Evolutionary conservation across 495 filamentous ascomycete species (phyloP), one percentile per base, ranked within the genome.

Genomic region (Penicillium paxilli): DNA sequence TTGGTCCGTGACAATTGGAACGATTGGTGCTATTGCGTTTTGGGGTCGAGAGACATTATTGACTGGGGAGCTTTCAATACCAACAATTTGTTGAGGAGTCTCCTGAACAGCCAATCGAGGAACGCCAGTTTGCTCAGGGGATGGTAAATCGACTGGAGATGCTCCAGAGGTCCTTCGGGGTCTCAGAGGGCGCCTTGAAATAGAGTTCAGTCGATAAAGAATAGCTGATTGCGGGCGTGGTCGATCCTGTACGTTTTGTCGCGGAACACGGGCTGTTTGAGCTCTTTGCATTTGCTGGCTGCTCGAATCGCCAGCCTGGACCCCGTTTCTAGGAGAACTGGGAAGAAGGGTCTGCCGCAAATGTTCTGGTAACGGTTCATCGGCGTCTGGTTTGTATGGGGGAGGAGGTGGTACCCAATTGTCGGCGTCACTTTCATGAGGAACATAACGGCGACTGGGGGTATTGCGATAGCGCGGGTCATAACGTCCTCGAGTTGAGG

Each of bases 351-450:
- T 62, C 33, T 66, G 57, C 30, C 65, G 64, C n/a, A 85, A 69
- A 49, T 80, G 70, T 10, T 83, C 80, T 42, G 83, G 81, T 32
- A 86, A 66, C 22, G 81, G 79, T 44, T 69, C 76, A 5, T 89
- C 86, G 25, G 88, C 76, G 12, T 91, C 84, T 12, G 81, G 83
- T 17, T 84, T 82, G 60, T 96, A 96, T 7, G 91, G 89, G 11
- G 92, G 92, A n/a, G 92, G 92, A 0, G 92, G 92, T 20, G 92
- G 89, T 6, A 92, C 89, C 92, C 92, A 96, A 55, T 92, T 90
- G 57, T 96, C 92, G 4, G 90, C 90, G 63, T 96, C 89, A 54
- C 88, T 92, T 67, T 95, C 90, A 69, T 95, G 89, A 10, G 91
- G 91, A 53, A 88, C 80, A 24, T 70, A 63, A 41, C 68, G 59